Base-by-base conservation (phyloP, 345 rosid species). In the Draba incana region DNA sequence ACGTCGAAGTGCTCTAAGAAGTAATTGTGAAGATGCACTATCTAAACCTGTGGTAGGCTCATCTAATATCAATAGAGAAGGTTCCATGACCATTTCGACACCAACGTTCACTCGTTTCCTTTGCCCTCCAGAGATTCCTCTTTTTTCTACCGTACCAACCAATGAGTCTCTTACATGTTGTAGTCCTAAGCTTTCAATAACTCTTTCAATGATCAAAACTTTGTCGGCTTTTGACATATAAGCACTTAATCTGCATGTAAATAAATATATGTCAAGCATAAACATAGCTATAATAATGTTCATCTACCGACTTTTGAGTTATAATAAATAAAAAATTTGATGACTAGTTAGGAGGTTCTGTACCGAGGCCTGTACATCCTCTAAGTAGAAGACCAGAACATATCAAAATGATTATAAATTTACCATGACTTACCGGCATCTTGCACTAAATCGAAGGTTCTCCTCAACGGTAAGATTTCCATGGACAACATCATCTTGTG, bases 71-170 rank as follows among this genome's bases (percentile, higher is more conserved):
- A 92, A 61, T 6, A 92, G 69, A 37, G 98, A 92, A 80, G 98
- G 98, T 78, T 92, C 98, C 94, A 92, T 89, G 53, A 92, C 96
- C 94, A 92, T 86, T 81, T 92, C 98, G 1, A 89, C 71, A 52
- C 98, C 96, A 45, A 92, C 98, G 62, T 92, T 89, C 20, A 92
- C 98, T 58, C 96, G 90, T 75, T 92, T 92, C 70, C 88, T 84
- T 60, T 92, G 96, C n/a, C 98, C 95, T 70, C 96, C 98, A 33
- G 96, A 92, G 69, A 92, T 89, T 72, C 96, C 98, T 74, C 92
- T 82, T 73, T 82, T 86, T 72, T 88, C 92, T 59, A 92, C 88
- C 31, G 93, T 88, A 72, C 98, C 98, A 50, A 92, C 98, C 75
- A 88, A 64, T 15, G 96, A 88, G 82, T 92, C 91, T 68, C 98